Conservation (phyloP, 495 filamentous ascomycete species). For the Penicillium canescens region DNA sequence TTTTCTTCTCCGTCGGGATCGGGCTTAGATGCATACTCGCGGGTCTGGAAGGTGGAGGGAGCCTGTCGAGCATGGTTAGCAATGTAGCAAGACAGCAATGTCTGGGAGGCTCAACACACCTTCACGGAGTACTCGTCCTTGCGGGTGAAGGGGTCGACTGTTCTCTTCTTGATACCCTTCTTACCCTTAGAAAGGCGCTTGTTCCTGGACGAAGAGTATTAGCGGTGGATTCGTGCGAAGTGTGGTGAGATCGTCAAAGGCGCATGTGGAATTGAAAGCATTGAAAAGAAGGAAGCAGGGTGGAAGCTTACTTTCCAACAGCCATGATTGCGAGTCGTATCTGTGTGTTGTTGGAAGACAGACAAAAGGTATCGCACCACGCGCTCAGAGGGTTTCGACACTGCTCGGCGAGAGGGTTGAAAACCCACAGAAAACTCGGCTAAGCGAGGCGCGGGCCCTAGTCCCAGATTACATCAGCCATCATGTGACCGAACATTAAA, state of each 20-base stretch:
- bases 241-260: neutral
- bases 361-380: constrained; percentile 46
- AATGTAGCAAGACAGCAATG: neutral
- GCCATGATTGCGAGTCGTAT: constrained; percentile 74
- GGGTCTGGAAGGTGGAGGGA: constrained; percentile 88
- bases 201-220: constrained; percentile 66
- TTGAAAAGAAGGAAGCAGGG: constrained; percentile 15
- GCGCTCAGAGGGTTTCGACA: constrained; percentile 41
- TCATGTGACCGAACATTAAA: constrained; percentile 22
- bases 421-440: constrained; percentile 53
- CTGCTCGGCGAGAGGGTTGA: constrained; percentile 38
- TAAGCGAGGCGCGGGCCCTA: constrained; percentile 50
- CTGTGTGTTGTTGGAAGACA: constrained; percentile 43
- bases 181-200: constrained; percentile 99
- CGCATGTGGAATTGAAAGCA: constrained; percentile 14
- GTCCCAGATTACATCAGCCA: constrained; percentile 18
- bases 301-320: constrained; percentile 75
- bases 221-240: constrained; percentile 4
- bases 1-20: constrained; percentile 2
- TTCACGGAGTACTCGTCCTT: constrained; percentile 99
- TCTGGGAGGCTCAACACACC: constrained; percentile 49
- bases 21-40: constrained; percentile 73
- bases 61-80: constrained; percentile 58
- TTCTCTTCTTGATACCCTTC: constrained; percentile 99
- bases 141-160: constrained; percentile 92